Conservation (phyloP, 2,329 filamentous ascomycete genomes). For the Zasmidium citrigriseum region DNA sequence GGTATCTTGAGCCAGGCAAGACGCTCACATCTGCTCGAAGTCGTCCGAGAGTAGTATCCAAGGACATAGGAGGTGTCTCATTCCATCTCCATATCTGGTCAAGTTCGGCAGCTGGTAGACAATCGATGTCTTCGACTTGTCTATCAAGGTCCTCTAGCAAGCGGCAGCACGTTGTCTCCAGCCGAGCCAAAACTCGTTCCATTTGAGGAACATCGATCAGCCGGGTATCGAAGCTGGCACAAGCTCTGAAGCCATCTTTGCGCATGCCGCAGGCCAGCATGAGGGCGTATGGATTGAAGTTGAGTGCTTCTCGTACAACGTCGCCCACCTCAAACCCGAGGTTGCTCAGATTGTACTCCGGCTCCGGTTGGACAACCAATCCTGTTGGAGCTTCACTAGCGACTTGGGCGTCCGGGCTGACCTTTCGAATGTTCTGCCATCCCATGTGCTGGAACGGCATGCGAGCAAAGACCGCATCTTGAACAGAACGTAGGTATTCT, state of each 20-base stretch:
- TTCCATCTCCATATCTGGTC: too few relatives aligned
- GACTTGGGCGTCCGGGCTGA: slow-evolving; percentile 55
- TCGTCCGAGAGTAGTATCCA: too few relatives aligned
- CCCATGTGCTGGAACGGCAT: slow-evolving; percentile 42
- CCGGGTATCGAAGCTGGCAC: too few relatives aligned
- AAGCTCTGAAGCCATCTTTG: slow-evolving; percentile 44
- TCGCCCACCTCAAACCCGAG: slow-evolving; percentile 24
- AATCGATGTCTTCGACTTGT: too few relatives aligned
- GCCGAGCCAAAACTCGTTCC: too few relatives aligned
- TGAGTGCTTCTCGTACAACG: slow-evolving; percentile 22
- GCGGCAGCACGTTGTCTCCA: too few relatives aligned
- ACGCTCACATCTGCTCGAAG: too few relatives aligned
- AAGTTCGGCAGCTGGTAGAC: too few relatives aligned
- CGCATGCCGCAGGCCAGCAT: slow-evolving; percentile 51
- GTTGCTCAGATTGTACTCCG: slow-evolving; percentile 18
- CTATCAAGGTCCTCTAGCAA: too few relatives aligned
- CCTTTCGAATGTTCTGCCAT: slow-evolving; percentile 39
- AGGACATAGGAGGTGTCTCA: too few relatives aligned
- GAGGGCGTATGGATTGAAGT: slow-evolving; percentile 43
- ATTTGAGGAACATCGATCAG: too few relatives aligned
- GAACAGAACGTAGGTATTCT: slow-evolving; percentile 19
- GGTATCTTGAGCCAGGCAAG: too few relatives aligned
- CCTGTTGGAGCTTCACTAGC: slow-evolving; percentile 60
- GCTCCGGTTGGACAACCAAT: slow-evolving; percentile 53
- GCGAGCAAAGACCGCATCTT: slow-evolving; percentile 26